These are phyloP conservation scores for Porcisia deanei DNA, from an alignment of 208 protist genomes.

Conservation along the genomic window DNA sequence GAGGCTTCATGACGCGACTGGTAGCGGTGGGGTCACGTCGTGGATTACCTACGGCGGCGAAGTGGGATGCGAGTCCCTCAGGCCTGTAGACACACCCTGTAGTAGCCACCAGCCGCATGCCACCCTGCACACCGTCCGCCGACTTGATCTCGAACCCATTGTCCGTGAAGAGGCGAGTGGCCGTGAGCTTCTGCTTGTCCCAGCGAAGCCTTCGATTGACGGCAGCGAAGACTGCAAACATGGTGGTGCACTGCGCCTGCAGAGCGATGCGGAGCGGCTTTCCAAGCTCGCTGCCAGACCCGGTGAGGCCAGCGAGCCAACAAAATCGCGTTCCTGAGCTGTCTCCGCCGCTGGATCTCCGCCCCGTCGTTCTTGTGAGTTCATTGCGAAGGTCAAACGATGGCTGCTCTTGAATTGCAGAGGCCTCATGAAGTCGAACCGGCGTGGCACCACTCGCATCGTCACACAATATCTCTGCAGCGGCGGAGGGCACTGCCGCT, in stretches of 20 bases:
- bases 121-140: constrained; percentile 40
- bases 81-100: constrained; percentile 41
- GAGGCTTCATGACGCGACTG: background rate
- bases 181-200: constrained; percentile 32
- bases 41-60: constrained; percentile 13
- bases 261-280: constrained; percentile 31
- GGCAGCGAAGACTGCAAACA: constrained; percentile 48
- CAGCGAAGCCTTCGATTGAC: constrained; percentile 59
- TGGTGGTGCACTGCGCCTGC: constrained; percentile 22
- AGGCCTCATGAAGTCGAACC: background rate
- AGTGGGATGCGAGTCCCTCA: background rate
- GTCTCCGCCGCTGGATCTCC: background rate
- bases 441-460: background rate
- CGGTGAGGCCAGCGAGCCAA: constrained; percentile 23
- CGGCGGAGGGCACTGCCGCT: background rate
- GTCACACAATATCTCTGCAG: no score
- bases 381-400: constrained; percentile 15
- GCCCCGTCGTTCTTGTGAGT: background rate
- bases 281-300: background rate
- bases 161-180: constrained; percentile 64
- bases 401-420: constrained; percentile 6
- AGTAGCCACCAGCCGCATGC: constrained; percentile 63
- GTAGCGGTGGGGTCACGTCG: background rate
- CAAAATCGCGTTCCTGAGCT: constrained; percentile 15
- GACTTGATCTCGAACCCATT: constrained; percentile 59